Base-by-base conservation (phyloP, 305 asterid genomes). In the Fraxinus xanthoxyloides region DNA sequence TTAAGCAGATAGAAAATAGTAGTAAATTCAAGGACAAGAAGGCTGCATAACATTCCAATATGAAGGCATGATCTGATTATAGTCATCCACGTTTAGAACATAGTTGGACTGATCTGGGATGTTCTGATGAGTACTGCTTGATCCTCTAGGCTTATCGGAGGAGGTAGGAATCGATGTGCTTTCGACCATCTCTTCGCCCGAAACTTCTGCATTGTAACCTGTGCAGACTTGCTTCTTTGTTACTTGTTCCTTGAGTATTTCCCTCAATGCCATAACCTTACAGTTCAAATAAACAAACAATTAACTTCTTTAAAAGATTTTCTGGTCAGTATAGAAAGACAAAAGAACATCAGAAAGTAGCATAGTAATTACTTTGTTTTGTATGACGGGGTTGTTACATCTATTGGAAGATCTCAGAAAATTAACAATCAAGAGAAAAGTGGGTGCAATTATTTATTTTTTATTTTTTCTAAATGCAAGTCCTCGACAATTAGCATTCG, bases 251-350 rank as follows among this genome's bases (percentile, higher is more conserved):
- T 83, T 86, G 32, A 86, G 40, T 4, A 86, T 80, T 12, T 63
- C 73, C 76, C 88, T 86, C 85, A 86, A 34, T 31, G 85, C 81
- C 85, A 86, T 6, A 61, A 86, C 88, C 88, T 85, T 40, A 12
- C 19, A 4, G 13, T 24, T 69, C 19, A 19, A 30, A 32, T 31
- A 69, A 24, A 67, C 17, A 28, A 67, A 61, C 32, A 61, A 61
- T 61, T 46, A 46, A 46, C 19, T 17, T 48, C 19, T 46, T 13
- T 13, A 46, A 46, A 17, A 48, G n/a, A 12, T 46, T 46, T 46
- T 46, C 56, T 4, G 56, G 56, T 46, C 56, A 13, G 19, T 13
- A 46, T 15, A 9, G 8, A 38, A 38, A 36, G 43, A 36, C 12
- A 36, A 4, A 36, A 38, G 46, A 38, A 43, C 54, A 12, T 12